Conservation (phyloP, 1,284 basidiomycete species). For the Marasmius sp. region DNA sequence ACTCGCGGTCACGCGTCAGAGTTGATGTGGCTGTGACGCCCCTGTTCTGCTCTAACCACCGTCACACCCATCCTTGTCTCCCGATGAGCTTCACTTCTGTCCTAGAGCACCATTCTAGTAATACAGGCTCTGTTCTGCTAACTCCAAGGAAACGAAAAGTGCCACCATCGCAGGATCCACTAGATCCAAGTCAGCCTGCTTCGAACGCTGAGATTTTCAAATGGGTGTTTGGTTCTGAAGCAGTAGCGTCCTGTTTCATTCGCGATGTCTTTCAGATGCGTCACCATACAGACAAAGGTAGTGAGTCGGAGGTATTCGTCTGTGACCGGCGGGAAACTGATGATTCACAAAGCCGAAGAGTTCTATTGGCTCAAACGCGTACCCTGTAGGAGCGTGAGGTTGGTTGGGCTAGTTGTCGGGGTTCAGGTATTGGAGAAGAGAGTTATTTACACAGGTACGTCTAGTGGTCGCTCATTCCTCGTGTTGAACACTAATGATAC, state of each 20-base stretch:
- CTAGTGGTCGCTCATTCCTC: slow-evolving; percentile 14
- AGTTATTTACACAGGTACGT: slow-evolving; percentile 53
- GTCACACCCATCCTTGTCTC: neutral
- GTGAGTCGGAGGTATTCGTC: slow-evolving; percentile 1
- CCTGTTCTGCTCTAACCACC: neutral
- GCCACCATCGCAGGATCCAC: neutral
- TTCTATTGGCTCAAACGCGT: slow-evolving; percentile 73
- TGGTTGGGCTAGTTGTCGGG: slow-evolving; percentile 66
- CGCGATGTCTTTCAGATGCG: slow-evolving; percentile 58
- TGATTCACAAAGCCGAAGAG: slow-evolving; percentile 37
- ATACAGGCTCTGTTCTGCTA: neutral
- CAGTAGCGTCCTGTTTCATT: slow-evolving; percentile 62
- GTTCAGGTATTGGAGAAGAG: slow-evolving; percentile 58
- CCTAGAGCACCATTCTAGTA: slow-evolving; percentile 1
- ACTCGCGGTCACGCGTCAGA: neutral
- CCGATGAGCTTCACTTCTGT: slow-evolving; percentile 11
- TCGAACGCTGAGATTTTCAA: slow-evolving; percentile 38
- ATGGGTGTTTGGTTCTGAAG: slow-evolving; percentile 63
- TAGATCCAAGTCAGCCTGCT: neutral
- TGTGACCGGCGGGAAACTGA: neutral
- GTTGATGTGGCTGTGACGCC: neutral
- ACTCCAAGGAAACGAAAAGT: slow-evolving; percentile 10
- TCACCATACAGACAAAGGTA: slow-evolving; percentile 39
- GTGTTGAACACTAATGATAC: neutral
- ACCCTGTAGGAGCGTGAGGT: slow-evolving; percentile 61